Conservation (phyloP, 495 filamentous ascomycete genomes). For the Cudoniella acicularis region DNA sequence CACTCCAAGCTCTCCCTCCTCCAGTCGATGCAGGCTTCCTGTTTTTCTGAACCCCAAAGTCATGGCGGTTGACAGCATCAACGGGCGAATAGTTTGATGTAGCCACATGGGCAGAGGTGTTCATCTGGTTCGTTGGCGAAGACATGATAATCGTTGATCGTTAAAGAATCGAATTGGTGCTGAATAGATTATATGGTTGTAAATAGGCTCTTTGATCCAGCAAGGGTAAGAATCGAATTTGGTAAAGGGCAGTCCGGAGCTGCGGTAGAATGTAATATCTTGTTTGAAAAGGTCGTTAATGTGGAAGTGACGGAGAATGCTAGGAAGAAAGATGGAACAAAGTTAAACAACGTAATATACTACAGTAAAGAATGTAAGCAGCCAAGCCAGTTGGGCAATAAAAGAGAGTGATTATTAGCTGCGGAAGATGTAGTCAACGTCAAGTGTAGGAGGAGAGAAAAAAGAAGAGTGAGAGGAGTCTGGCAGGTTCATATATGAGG, state of each 20-base stretch:
- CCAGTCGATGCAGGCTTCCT: slow-evolving; percentile 65
- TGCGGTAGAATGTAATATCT: slow-evolving; percentile 21
- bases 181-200: slow-evolving; percentile 15
- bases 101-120: slow-evolving; percentile 36
- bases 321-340: slow-evolving; percentile 24
- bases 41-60: slow-evolving; percentile 52
- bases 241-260: slow-evolving; percentile 19
- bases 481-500: slow-evolving; percentile 41
- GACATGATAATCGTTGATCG: slow-evolving; percentile 25
- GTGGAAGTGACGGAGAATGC: background rate
- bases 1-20: slow-evolving; percentile 71
- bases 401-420: slow-evolving; percentile 54
- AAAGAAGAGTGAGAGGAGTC: slow-evolving; percentile 36
- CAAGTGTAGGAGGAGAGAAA: slow-evolving; percentile 30
- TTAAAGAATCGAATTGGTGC: slow-evolving; percentile 11
- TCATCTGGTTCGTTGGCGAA: slow-evolving; percentile 44
- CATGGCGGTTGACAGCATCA: slow-evolving; percentile 48
- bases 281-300: slow-evolving; percentile 6
- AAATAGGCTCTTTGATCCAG: slow-evolving; percentile 22
- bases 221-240: slow-evolving; percentile 24
- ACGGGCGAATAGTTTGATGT: slow-evolving; percentile 32
- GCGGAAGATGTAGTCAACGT: slow-evolving; percentile 33
- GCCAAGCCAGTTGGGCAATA: slow-evolving; percentile 55
- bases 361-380: slow-evolving; percentile 47
- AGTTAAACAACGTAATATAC: slow-evolving; percentile 41